Base-by-base conservation (phyloP, 1,139 yeast species). In the Pichia sp. region DNA sequence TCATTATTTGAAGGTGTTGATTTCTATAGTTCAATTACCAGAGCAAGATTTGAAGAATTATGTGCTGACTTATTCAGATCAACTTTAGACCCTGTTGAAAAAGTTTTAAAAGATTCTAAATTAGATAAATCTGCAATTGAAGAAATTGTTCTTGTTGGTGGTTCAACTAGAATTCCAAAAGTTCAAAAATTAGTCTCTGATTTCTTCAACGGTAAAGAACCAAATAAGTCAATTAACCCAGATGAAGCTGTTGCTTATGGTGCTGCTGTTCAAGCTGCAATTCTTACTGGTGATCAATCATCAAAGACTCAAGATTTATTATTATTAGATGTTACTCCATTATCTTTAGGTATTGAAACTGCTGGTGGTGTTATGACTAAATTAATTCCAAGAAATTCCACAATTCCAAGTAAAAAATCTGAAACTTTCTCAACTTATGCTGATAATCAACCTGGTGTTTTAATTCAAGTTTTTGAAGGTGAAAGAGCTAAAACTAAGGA, bases 91-190 rank as follows among this genome's bases (percentile, higher is more conserved):
- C 97, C 97, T 64, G 97, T 90, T 68, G 97, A 90, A 78, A 89
- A 87, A 80, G 97, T 92, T 64, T 82, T 90, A 73, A 86, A 85
- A 76, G 97, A 90, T 70, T 84, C 97, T 63, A 87, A 87, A 80
- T 76, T 87, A 64, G 76, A 84, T 72, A 90, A 90, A 82, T 71
- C 90, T 53, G 77, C 78, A 62, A 92, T 92, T 64, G 83, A 92
- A 70, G 97, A 90, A 76, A 90, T 90, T 69, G 98, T 90, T 68
- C 80, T 90, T 62, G 98, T 90, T 63, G 98, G 98, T 83, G 98
- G 98, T 80, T 90, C 98, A 59, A 90, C 98, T 72, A 90, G 97
- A 85, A 90, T 90, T 77, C 97, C 97, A 78, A 89, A 89, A 81
- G 86, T 90, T 68, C 97, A 92, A 80, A 87, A 90, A 76, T 81